Conservation (phyloP, 164 flowering plant species). For the Liquidambar formosana region DNA sequence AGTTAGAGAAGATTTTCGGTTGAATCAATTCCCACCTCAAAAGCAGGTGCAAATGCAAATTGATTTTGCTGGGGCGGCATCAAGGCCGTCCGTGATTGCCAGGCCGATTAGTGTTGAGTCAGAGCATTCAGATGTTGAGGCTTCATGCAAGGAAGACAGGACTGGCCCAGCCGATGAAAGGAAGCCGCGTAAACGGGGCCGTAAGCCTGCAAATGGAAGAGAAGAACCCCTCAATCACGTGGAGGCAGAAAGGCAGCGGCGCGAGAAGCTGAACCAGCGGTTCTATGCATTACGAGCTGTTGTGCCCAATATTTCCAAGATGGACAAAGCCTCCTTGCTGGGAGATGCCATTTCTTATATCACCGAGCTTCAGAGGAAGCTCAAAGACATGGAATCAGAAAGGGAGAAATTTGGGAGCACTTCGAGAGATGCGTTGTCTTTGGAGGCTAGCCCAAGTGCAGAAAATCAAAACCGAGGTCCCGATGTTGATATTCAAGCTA, state of each 20-base stretch:
- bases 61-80: conserved; percentile 64
- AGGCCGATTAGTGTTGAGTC: conserved; percentile 48
- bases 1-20: conserved; percentile 40
- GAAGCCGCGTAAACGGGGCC: conserved; percentile 82
- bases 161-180: conserved; percentile 48
- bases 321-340: conserved; percentile 73
- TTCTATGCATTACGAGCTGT: conserved; percentile 68
- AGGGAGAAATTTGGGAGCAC: conserved; percentile 39
- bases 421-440: conserved; percentile 35
- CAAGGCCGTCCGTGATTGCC: conserved; percentile 42
- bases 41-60: conserved; percentile 67
- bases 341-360: conserved; percentile 73
- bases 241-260: conserved; percentile 69
- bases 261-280: conserved; percentile 70
- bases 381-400: conserved; percentile 61
- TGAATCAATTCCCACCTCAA: conserved; percentile 46
- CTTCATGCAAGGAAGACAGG: conserved; percentile 61
- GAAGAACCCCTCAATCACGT: conserved; percentile 96
- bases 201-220: conserved; percentile 97
- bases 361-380: conserved; percentile 61
- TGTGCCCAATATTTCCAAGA: conserved; percentile 70
- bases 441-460: conserved; percentile 28
- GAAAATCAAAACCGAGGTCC: conserved; percentile 26
- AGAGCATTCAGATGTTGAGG: conserved; percentile 81
- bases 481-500: conserved; percentile 58